Evolutionary conservation across 768 basidiomycete species (phyloP).

Genomic region (Mycena filopes): DNA sequence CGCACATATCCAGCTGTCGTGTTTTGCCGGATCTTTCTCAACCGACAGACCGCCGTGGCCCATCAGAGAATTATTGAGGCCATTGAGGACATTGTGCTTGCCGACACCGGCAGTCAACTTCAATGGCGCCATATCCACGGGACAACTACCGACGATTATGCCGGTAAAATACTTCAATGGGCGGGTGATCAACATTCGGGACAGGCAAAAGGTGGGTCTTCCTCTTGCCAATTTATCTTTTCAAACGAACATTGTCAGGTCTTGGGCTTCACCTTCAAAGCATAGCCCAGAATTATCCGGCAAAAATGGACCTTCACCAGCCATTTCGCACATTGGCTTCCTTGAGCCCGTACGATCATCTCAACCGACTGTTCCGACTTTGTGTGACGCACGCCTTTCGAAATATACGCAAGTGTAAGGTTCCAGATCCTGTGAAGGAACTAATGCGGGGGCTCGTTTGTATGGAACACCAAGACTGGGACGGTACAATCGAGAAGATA

Average conservation of each 20-base stretch:
- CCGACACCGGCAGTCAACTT: slow-evolving; percentile 23
- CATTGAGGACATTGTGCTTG: slow-evolving; percentile 18
- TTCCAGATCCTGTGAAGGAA: slow-evolving; percentile 5
- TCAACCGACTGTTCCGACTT: slow-evolving; percentile 12
- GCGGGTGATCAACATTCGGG: slow-evolving; percentile 26
- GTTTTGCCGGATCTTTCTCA: slow-evolving; percentile 30
- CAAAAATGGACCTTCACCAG: slow-evolving; percentile 12
- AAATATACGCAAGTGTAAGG: neutral
- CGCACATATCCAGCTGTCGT: slow-evolving; percentile 29
- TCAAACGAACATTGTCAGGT: neutral
- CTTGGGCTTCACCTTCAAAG: slow-evolving; percentile 4
- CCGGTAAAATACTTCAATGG: slow-evolving; percentile 17
- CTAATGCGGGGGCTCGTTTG: slow-evolving; percentile 20
- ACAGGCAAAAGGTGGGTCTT: slow-evolving; percentile 24
- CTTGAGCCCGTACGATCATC: slow-evolving; percentile 19
- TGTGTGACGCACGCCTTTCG: slow-evolving; percentile 14
- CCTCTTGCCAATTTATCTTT: neutral
- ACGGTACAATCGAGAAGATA: slow-evolving; percentile 3
- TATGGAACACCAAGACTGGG: slow-evolving; percentile 15
- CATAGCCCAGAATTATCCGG: neutral
- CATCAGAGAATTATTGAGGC: slow-evolving; percentile 23
- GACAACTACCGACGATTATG: neutral
- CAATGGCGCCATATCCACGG: slow-evolving; percentile 31
- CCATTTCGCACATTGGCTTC: neutral
- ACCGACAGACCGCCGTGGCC: too few species aligned